Evolutionary conservation across 495 filamentous ascomycete genomes (phyloP), one percentile per base, ranked within the genome.

Genomic region (Xylaria castorea): DNA sequence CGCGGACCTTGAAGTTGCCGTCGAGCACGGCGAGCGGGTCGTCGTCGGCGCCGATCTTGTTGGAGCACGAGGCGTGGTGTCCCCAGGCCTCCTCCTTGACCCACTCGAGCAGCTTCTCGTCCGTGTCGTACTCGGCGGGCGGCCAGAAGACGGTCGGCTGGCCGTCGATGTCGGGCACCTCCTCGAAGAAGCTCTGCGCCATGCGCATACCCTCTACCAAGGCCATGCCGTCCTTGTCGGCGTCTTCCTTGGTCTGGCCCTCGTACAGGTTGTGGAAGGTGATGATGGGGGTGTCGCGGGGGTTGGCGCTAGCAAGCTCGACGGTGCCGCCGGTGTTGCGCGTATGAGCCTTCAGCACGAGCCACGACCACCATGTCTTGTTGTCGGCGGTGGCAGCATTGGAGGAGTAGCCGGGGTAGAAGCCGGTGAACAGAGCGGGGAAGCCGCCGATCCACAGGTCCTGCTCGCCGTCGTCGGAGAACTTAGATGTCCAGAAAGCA

Each of bases 11-110:
- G 72, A 91, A 89, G 68, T 85, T 82, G 1, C 82, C 80, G 74
- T 91, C 89, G 66, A 92, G 69, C 18, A 90, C 89, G 2, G 89
- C 89, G 72, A 84, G 83, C 14, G 83, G 79, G 72, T 91, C 89
- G 16, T 75, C 77, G 68, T 87, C 87, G 0, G 78, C 70, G 5
- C 89, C 89, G 73, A 91, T 92, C 16, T 88, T 77, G 63, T 82
- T 85, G 16, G 88, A 88, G 68, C 86, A 88, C 34, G 82, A 87
- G 2, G 87, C 88, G 74, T 91, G 89, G 61, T 91, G 88, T 0
- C 89, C 88, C 86, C 87, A 92, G 1, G 87, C 81, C 55, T 83
- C 79, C 46, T 86, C 79, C 77, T 85, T 85, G 68, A 87, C 83
- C 72, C 81, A 89, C 68, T 82, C 74, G 72, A 86, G 77, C 3